Base-by-base conservation (phyloP, 2,329 filamentous ascomycete species). In the Neoarthrinium moseri region DNA sequence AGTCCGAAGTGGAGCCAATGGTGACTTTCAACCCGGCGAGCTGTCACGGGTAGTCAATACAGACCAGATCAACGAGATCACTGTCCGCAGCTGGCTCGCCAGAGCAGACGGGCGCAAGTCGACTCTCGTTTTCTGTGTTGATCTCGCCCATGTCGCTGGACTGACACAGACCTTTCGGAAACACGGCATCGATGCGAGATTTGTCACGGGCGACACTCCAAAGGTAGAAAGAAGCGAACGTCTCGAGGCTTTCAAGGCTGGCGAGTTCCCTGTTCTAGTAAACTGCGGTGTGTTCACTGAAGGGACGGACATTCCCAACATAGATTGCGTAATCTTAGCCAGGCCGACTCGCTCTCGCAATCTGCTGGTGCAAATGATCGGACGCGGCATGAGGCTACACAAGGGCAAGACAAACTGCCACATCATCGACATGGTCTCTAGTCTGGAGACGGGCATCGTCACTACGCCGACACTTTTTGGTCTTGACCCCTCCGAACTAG, bases 221-320 rank as follows among this genome's bases (percentile, higher is more conserved):
- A 82, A 80, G 48, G 65, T 79, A n/a, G 75, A 85, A 42, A 81
- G 94, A 35, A 78, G 81, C 41, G 75, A 86, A 41, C 81, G 81
- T 1, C 74, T 99, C 2, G 83, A 89, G 24, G 81, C 80, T 3
- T 99, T 99, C 67, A 87, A 80, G 53, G 76, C 72, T 2, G 80
- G 84, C 6, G 80, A 91, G 34, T 97, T 89, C 51, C 89, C 90
- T 0, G 89, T 99, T 1, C 76, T 99, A 12, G 71, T 99, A 42
- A 99, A 99, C 63, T 97, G 94, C 60, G 91, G 91, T 7, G 88
- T 99, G 32, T 97, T 96, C 60, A 97, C 92, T 0, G 94, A 99
- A 70, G 94, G 94, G 2, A 99, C 94, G 1, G 94, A 99, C 60
- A 96, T 99, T 24, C 94, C 95, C 5, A 96, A 95, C 62, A 89